Evolutionary conservation across 495 filamentous ascomycete species (phyloP).

Genomic region (Lasiosphaeria ovina): DNA sequence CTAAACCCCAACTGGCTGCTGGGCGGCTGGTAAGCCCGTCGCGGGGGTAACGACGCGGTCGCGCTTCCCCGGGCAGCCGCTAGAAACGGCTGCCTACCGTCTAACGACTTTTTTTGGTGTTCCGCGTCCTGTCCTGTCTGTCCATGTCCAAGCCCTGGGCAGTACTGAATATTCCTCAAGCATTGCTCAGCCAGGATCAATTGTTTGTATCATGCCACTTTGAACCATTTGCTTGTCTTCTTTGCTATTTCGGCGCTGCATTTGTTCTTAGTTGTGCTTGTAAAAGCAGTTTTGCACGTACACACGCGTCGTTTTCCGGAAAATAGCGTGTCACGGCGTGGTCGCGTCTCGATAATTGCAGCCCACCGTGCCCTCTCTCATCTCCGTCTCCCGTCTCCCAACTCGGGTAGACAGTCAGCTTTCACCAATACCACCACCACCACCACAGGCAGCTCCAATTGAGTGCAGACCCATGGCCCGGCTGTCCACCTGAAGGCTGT

Average conservation of each 20-base stretch:
- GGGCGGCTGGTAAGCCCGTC: slow-evolving; percentile 20
- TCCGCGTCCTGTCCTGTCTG: neutral
- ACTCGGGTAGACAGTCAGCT: too few species aligned
- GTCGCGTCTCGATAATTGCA: slow-evolving; percentile 10
- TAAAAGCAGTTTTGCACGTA: too few species aligned
- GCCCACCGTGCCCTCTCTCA: neutral
- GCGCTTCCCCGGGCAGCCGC: slow-evolving; percentile 17
- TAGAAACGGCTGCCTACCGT: neutral
- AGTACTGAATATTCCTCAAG: too few species aligned
- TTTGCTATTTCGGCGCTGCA: neutral
- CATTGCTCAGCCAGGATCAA: neutral
- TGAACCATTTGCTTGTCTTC: neutral
- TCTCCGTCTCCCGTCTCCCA: neutral
- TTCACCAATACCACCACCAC: too few species aligned
- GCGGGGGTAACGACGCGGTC: slow-evolving; percentile 38
- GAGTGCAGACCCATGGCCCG: too few species aligned
- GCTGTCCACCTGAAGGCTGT: too few species aligned
- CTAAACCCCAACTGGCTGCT: neutral
- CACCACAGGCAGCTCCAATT: too few species aligned
- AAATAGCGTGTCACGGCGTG: slow-evolving; percentile 1
- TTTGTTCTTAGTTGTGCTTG: neutral
- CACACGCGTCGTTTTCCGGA: slow-evolving; percentile 2
- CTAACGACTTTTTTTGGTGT: neutral
- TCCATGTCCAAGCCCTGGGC: neutral
- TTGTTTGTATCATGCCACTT: neutral